Percentiles rank a stretch among this genome's conserved stretches.
phyloP scores from a whole-genome alignment of 2,329 filamentous ascomycete species.

The Neurospora sp. region DNA sequence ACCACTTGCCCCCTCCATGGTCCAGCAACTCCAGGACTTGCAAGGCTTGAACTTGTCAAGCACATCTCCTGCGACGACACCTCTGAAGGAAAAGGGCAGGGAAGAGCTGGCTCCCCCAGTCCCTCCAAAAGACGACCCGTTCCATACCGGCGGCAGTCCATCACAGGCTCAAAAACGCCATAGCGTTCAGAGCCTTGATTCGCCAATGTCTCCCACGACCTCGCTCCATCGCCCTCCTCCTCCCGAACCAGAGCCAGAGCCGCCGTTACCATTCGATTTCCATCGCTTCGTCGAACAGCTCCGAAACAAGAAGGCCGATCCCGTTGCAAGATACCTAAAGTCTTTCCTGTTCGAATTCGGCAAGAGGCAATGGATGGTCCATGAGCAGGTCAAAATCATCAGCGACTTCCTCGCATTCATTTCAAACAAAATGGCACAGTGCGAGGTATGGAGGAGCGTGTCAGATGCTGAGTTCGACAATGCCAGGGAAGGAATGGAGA shows the following conservation, averaged over 20 bases:
- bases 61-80: constrained; percentile 28
- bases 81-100: constrained; percentile 25
- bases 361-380: constrained; percentile 98
- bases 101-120: constrained; percentile 46
- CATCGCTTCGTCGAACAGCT: constrained; percentile 94
- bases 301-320: constrained; percentile 93
- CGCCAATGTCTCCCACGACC: constrained; percentile 36
- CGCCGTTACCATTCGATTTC: constrained; percentile 87
- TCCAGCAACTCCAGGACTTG: constrained; percentile 38
- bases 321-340: constrained; percentile 88
- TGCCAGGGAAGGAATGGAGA: constrained; percentile 97
- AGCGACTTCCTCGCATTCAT: constrained; percentile 95
- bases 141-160: constrained; percentile 25
- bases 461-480: constrained; percentile 98
- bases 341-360: constrained; percentile 92
- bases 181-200: constrained; percentile 15
- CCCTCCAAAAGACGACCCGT: constrained; percentile 48
- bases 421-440: constrained; percentile 94
- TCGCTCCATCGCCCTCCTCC: constrained; percentile 55
- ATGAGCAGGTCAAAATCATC: constrained; percentile 98
- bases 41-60: constrained; percentile 32
- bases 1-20: constrained; percentile 45
- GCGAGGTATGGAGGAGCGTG: constrained; percentile 92
- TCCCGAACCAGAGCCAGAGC: constrained; percentile 68
- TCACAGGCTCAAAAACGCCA: neutral